Base-by-base conservation (phyloP, 441 rosid species). In the Arabidopsis lyrata region DNA sequence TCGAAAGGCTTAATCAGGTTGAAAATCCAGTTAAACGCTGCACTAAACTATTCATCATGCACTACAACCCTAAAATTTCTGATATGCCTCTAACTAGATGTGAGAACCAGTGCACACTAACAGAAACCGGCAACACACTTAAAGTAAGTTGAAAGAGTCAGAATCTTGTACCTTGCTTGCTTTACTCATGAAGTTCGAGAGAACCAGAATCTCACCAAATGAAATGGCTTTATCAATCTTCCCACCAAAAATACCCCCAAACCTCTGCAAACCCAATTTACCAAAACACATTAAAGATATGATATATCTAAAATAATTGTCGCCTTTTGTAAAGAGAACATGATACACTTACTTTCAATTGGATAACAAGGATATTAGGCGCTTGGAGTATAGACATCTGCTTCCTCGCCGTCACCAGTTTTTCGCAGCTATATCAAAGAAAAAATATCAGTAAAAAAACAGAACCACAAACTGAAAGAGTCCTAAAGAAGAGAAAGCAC, bases 371-470 rank as follows among this genome's bases (percentile, higher is more conserved):
- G 70, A 93, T 74, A 84, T 91, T 91, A 27, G 98, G 98, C 0
- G 99, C 96, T 78, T 91, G 91, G 78, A 78, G 82, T 60, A 95
- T 67, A 0, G 97, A 95, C 96, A 95, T 85, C 78, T 95, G 98
- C 90, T 95, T 95, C 93, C 88, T 86, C 6, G 99, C 99, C 15
- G 85, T 77, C 78, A 91, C 97, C 90, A 93, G 72, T 83, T 95
- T 93, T 91, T 90, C 88, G 73, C 99, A 93, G 75, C 99, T 95
- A 82, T 81, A 78, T 29, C 74, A 74, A 81, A 77, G 64, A 77
- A 61, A 80, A 79, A 77, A 66, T 14, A 63, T 55, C 6, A 8
- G 53, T 61, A n/a, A 13, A 15, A 54, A 27, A 24, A 44, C n/a
- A 31, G 41, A 68, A 68, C 32, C 2, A 0, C 8, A 36, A 56